Evolutionary conservation across 495 filamentous ascomycete species (phyloP), one percentile per base, ranked within the genome.

Genomic region (Daldinia grandis): DNA sequence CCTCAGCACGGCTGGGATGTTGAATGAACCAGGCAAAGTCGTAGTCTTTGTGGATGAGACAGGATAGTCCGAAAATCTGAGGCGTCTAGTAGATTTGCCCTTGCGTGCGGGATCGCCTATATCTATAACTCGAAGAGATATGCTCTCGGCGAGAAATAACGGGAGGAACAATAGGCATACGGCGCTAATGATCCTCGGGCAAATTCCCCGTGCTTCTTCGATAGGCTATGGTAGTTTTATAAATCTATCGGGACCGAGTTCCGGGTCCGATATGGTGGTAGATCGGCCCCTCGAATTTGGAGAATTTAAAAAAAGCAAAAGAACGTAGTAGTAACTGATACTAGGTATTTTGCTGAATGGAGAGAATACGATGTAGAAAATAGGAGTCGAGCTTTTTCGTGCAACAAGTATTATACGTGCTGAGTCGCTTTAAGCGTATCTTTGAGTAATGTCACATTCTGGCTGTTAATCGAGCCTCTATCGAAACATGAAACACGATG

Each of bases 161-260:
- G 58, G 55, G 42, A 68, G 69, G 69, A 72, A 67, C 59, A 53
- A 71, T 64, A 63, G 40, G 64, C 54, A 58, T 64, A 64, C 62
- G 53, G 66, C 64, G 54, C 49, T 51, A 54, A 17, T 21, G 37
- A 63, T 59, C 59, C 49, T 57, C 17, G n/a, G 28, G 42, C 6
- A 33, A 58, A 1, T 51, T 60, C 47, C 59, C 58, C 37, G 38
- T 47, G 8, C 19, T 17, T 51, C 14, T 10, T 58, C 14, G 27
- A 42, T n/a, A 66, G 27, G 62, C 19, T 49, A 15, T 14, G 42
- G 1, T 14, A 28, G 50, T 25, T 51, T 49, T 27, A 40, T 19
- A 25, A 62, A 37, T 17, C 7, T 64, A 21, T 68, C 69, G 69
- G 69, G 69, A 50, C 64, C 64, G 64, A 64, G 17, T 40, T 47